phyloP scores from a whole-genome alignment of 176 grass and related monocot species.

The barley (Hordeum vulgare) region MorexV3_pseudomolecules_assembly NC_058522.1:485005497-485005996 shows the following conservation, averaged over 20 bases:
- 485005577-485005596: slow-evolving; percentile 48
- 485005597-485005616: not conserved
- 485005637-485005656: too few species aligned
- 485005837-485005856: slow-evolving; percentile 6
- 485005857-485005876: slow-evolving; percentile 30
- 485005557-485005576: slow-evolving; percentile 89
- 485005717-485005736: slow-evolving; percentile 85
- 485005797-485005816: slow-evolving; percentile 47
- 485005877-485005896: slow-evolving; percentile 29
- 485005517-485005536: slow-evolving; percentile 88
- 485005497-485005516: slow-evolving; percentile 44
- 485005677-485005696: slow-evolving; percentile 51
- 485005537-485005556: slow-evolving; percentile 84
- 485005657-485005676: too few species aligned
- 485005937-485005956: slow-evolving; percentile 30
- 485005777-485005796: slow-evolving; percentile 56
- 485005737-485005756: slow-evolving; percentile 90
- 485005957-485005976: not conserved
- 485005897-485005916: slow-evolving; percentile 43
- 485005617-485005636: too few species aligned
- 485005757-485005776: slow-evolving; percentile 36
- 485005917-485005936: slow-evolving; percentile 1
- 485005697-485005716: slow-evolving; percentile 96
- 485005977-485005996: not conserved
- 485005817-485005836: slow-evolving; percentile 26